Evolutionary conservation across 148 eudicot species (phyloP).

Genomic region (Linanthus parryae): DNA sequence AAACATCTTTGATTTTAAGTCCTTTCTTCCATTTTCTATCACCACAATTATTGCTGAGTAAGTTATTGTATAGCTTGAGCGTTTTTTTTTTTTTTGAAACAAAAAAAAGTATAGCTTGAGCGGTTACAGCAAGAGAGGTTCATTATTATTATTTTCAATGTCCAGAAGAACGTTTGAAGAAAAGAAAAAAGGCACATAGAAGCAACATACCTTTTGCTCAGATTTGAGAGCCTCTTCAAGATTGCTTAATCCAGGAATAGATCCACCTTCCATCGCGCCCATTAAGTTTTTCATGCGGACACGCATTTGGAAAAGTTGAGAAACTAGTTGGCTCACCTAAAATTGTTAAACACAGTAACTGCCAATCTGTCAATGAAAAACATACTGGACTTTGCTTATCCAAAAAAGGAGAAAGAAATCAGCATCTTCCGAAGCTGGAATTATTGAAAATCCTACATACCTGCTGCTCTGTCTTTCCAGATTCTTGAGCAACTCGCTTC

Average conservation of each 20-base stretch:
- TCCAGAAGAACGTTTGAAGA: not conserved
- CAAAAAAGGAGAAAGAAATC: not conserved
- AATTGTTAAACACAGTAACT: not conserved
- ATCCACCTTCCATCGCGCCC: conserved; percentile 97
- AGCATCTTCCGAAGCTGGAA: not conserved
- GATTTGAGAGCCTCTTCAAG: conserved; percentile 81
- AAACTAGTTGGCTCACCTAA: conserved; percentile 93
- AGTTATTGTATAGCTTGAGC: no score
- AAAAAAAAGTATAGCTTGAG: no score
- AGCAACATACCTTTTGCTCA: conserved; percentile 56
- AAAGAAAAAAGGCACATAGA: conserved; percentile 6
- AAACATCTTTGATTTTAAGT: no score
- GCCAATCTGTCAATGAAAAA: no score
- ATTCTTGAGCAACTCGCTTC: conserved; percentile 84
- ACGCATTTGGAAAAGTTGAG: conserved; percentile 98
- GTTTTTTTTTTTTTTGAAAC: no score
- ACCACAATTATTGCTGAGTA: no score
- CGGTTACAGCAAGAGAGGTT: not conserved
- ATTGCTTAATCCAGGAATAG: conserved; percentile 74
- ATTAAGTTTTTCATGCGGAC: conserved; percentile 89
- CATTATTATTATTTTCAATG: no score
- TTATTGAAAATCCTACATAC: conserved; percentile 22
- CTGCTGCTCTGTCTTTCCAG: conserved; percentile 96
- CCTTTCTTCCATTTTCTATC: no score
- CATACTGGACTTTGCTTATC: not conserved